Evolutionary conservation across 495 filamentous ascomycete species (phyloP).

Genomic region (Aspergillus baeticus): DNA sequence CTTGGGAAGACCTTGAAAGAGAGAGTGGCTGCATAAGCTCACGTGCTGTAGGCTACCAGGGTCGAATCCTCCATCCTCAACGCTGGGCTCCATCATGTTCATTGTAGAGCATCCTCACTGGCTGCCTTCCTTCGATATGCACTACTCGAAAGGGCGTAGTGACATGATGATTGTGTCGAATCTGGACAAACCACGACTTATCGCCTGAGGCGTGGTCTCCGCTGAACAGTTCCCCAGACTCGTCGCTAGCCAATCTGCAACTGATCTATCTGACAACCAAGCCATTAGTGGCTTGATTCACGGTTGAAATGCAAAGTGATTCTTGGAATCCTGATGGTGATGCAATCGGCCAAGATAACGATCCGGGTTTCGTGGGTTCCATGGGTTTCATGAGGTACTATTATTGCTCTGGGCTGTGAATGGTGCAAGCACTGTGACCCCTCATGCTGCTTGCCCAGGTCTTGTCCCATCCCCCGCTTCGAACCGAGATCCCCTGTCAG

Average conservation of each 20-base stretch:
- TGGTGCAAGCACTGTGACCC: constrained; percentile 12
- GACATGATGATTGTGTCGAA: too few relatives aligned
- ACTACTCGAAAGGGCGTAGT: neutral
- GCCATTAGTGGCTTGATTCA: constrained; percentile 13
- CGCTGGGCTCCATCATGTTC: neutral
- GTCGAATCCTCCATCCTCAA: neutral
- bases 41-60: constrained; percentile 5
- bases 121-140: neutral
- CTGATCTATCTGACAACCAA: constrained; percentile 9
- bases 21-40: constrained; percentile 6
- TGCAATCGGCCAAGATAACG: constrained; percentile 21
- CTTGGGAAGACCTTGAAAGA: neutral
- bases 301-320: constrained; percentile 4
- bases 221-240: constrained; percentile 1
- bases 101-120: neutral
- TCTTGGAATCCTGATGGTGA: neutral
- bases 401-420: neutral
- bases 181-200: constrained; percentile 1
- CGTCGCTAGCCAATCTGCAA: constrained; percentile 8
- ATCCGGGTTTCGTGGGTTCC: constrained; percentile 7
- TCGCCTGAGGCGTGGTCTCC: neutral
- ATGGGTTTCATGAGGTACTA: constrained; percentile 6
- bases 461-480: neutral
- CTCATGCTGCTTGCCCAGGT: constrained; percentile 13
- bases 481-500: neutral